Evolutionary conservation across 139 green algal species (phyloP).

Genomic region (Chlorella sp.): DNA sequence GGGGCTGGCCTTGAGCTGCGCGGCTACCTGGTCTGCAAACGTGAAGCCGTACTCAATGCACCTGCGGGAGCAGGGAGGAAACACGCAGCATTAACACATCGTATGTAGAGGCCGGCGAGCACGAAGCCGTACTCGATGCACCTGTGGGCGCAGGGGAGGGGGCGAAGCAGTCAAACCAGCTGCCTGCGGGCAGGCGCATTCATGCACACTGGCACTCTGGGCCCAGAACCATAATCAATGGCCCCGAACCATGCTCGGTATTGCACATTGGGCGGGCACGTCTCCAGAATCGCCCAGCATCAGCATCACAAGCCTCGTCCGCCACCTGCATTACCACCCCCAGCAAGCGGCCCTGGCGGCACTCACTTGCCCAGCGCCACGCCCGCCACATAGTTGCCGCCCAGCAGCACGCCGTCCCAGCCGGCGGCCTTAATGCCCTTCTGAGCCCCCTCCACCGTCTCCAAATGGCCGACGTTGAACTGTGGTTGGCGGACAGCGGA

Average conservation of each 20-base stretch:
- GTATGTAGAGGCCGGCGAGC: not conserved
- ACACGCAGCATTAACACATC: not conserved
- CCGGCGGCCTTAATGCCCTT: slow-evolving; percentile 65
- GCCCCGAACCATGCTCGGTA: too few species aligned
- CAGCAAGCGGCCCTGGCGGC: slow-evolving; percentile 81
- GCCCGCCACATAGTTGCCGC: slow-evolving; percentile 97
- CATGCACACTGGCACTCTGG: too few species aligned
- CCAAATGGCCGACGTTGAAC: slow-evolving; percentile 95
- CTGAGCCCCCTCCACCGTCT: slow-evolving; percentile 60
- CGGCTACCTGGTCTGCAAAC: slow-evolving; percentile 20
- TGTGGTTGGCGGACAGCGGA: too few species aligned
- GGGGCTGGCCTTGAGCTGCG: slow-evolving; percentile 13
- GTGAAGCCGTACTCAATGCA: too few species aligned
- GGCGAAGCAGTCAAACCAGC: too few species aligned
- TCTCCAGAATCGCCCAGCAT: too few species aligned
- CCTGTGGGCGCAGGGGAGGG: too few species aligned
- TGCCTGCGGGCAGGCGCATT: too few species aligned
- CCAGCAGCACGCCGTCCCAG: slow-evolving; percentile 85
- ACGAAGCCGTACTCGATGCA: slow-evolving; percentile 23
- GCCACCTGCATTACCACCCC: slow-evolving; percentile 53
- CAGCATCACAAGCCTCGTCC: too few species aligned
- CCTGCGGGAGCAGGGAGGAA: not conserved
- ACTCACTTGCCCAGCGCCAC: slow-evolving; percentile 91
- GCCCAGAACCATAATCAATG: too few species aligned
- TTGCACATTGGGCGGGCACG: too few species aligned